Base-by-base conservation (phyloP, 177 flowering plant species). In the Tripterygium wilfordii region DNA sequence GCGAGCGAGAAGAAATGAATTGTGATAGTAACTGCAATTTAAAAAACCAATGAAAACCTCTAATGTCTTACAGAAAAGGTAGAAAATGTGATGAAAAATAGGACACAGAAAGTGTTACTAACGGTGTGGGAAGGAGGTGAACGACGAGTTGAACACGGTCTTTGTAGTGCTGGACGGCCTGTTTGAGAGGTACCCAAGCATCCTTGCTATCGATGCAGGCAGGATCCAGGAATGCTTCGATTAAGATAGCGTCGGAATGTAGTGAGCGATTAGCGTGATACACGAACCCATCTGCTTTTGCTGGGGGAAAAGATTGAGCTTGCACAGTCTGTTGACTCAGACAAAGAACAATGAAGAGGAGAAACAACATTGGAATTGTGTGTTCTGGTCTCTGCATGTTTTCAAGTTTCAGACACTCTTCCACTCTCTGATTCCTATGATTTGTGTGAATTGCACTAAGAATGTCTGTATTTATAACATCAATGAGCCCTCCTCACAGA, bases 241-340 rank as follows among this genome's bases (percentile, higher is more conserved):
- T 69, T 9, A 67, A 2, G 27, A 81, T 54, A 22, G 74, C 21
- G 16, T 58, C 63, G 6, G 41, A 20, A 26, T 38, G 36, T 25
- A 53, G 58, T 17, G 5, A 19, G 28, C 38, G 29, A 25, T 55
- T 54, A 12, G n/a, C n/a, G n/a, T 56, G 27, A 75, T 80, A 86
- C 52, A 81, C 68, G 67, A 84, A 88, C 2, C 96, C 88, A 48
- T 83, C 90, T n/a, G n/a, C n/a, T n/a, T n/a, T n/a, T n/a, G n/a
- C n/a, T n/a, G n/a, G n/a, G n/a, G n/a, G n/a, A n/a, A n/a, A n/a
- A n/a, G n/a, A n/a, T n/a, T n/a, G n/a, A n/a, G n/a, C n/a, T n/a
- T n/a, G n/a, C n/a, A n/a, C n/a, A n/a, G n/a, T n/a, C n/a, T n/a
- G n/a, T n/a, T n/a, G n/a, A n/a, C n/a, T n/a, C n/a, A n/a, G n/a